Evolutionary conservation across 1,284 basidiomycete genomes (phyloP).

Genomic region (Bondarzewia mesenterica): DNA sequence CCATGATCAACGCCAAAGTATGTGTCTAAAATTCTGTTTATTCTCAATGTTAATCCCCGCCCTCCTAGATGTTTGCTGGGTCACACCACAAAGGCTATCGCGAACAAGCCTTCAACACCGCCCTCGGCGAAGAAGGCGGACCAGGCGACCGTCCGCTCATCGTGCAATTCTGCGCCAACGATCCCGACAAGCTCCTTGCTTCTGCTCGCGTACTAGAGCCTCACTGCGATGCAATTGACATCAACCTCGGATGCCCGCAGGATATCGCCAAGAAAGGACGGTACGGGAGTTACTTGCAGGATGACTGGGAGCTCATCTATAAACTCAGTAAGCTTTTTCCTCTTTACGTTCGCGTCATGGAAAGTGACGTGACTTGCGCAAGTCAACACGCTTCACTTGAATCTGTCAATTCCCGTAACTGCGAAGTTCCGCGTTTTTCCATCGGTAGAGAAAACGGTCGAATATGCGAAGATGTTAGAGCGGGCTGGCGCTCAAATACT

Average conservation of each 20-base stretch:
- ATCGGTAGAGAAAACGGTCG: constrained; percentile 79
- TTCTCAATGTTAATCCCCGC: background rate
- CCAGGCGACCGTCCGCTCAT: constrained; percentile 77
- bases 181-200: constrained; percentile 70
- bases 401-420: constrained; percentile 85
- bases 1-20: constrained; percentile 95
- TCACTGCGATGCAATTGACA: constrained; percentile 86
- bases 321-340: constrained; percentile 55
- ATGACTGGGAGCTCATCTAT: constrained; percentile 88
- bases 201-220: constrained; percentile 71
- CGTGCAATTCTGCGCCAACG: constrained; percentile 92
- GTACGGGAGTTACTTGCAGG: constrained; percentile 90
- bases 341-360: background rate
- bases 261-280: constrained; percentile 85
- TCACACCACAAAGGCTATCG: constrained; percentile 45
- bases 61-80: constrained; percentile 55
- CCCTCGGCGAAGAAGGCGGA: constrained; percentile 61
- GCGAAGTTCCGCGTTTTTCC: constrained; percentile 95
- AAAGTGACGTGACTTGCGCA: too few species aligned
- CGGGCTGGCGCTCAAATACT: constrained; percentile 92
- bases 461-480: constrained; percentile 94
- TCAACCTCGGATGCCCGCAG: constrained; percentile 96
- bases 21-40: constrained; percentile 2
- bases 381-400: constrained; percentile 82
- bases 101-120: constrained; percentile 63